A percentile compares a stretch with the other conserved stretches of the same genome.
These are phyloP conservation scores for Medicago lupulina DNA, from an alignment of 306 rosid genomes.

Conservation along the genomic window DNA sequence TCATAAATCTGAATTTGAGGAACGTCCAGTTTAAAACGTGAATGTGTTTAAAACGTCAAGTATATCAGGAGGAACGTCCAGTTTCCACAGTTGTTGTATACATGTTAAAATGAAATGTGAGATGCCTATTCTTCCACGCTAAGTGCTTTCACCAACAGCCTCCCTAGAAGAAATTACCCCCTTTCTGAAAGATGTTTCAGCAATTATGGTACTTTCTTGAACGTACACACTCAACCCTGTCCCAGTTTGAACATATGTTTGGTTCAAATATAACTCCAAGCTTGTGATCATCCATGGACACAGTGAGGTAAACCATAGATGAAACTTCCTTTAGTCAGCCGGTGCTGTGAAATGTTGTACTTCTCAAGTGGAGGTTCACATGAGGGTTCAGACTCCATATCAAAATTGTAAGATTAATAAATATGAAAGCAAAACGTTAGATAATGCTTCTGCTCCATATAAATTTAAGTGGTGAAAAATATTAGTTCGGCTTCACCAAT, in stretches of 20 bases:
- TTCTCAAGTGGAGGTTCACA: slow-evolving; percentile 15
- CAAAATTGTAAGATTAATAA: slow-evolving; percentile 29
- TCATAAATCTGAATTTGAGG: slow-evolving; percentile 9
- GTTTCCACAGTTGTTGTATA: slow-evolving; percentile 7
- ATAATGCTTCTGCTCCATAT: slow-evolving; percentile 27
- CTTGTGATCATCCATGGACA: not conserved
- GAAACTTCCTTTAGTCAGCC: slow-evolving; percentile 28
- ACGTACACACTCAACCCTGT: not conserved
- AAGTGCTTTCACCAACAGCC: slow-evolving; percentile 1
- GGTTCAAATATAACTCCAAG: not conserved
- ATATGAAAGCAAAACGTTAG: slow-evolving; percentile 40
- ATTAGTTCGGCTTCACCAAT: slow-evolving; percentile 67
- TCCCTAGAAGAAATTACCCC: not conserved
- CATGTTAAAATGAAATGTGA: not conserved
- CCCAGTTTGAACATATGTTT: not conserved
- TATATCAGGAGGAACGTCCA: not conserved
- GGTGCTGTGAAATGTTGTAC: slow-evolving; percentile 25
- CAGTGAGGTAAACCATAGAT: slow-evolving; percentile 1
- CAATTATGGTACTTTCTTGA: not conserved
- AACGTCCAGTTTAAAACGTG: not conserved
- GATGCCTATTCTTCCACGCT: slow-evolving; percentile 8
- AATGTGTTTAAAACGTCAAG: not conserved
- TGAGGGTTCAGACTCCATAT: not conserved
- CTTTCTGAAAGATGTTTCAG: slow-evolving; percentile 22
- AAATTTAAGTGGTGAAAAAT: slow-evolving; percentile 39